Base-by-base conservation (phyloP, 139 green algal species). In the Chlorella sp. region DNA sequence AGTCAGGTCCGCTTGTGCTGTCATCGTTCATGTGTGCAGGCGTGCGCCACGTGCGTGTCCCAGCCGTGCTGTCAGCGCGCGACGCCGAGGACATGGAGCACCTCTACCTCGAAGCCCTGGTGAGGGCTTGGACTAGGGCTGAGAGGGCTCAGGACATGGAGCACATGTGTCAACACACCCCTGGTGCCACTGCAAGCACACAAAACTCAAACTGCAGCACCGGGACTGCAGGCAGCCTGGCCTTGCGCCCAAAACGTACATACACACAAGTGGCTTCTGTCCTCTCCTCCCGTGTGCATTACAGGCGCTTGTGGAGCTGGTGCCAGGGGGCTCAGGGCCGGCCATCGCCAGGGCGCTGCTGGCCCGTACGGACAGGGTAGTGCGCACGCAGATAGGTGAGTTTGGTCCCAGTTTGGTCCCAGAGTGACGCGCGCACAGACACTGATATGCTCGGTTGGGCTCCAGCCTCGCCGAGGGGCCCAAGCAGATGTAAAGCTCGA, bases 41-140 rank as follows among this genome's bases (percentile, higher is more conserved):
- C 27, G 62, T 67, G 2, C 69, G 78, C 30, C 65, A 50, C 22
- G 74, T 83, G 64, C 33, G 64, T 1, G 59, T 77, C 2, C 65
- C 36, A 2, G 76, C 79, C 0, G 74, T 79, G 33, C 76, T 88
- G 42, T 79, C 73, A 26, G 62, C 70, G 4, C 60, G 49, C 2
- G 82, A 88, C 51, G 75, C 76, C 0, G 22, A 74, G 29, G 62
- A 77, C 33, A 64, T 85, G 68, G 75, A 85, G 73, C 67, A 78
- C 55, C 62, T 77, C 34, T 80, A 80, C 78, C 66, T 81, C 35
- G 74, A 80, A 1, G 67, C 74, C 22, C 71, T 84, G 31, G 75
- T 73, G 6, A 33, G 73, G n/a, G n/a, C n/a, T 64, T 27, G 22
- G 14, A 4, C 23, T 64, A 4, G 22, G 14, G 20, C 55, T 55